Evolutionary conservation across 192 early-diverging fungal genomes (phyloP), one percentile per base, ranked within the genome.

Genomic region (Coemansia sp.): DNA sequence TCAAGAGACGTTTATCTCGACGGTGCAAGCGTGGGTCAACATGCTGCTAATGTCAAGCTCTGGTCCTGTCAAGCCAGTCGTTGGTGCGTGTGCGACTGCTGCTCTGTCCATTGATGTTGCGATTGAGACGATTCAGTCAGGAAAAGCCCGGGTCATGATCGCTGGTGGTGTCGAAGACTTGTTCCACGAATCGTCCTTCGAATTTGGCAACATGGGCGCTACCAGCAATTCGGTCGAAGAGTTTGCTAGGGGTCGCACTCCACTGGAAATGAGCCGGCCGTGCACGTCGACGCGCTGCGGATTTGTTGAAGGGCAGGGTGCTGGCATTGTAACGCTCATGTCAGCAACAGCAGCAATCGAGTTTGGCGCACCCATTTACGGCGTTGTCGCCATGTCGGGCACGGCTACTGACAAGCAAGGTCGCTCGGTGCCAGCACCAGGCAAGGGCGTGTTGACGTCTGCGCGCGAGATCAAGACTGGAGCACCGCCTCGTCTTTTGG

Each of bases 131-230:
- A 94, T 98, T 46, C 85, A 94, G 65, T 82, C 87, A 22, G 95
- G 95, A 69, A 95, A 96, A 84, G 96, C 96, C 65, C 92, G 92
- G 81, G 89, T 98, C 40, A 90, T 95, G 73, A 86, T 98, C 67
- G 95, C 93, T 55, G 96, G 96, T 79, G 94, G 92, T 40, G 94
- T 91, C 62, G 96, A 98, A 65, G 94, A 95, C 74, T 90, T 95
- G 85, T 88, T 88, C 65, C 93, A 95, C 75, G 94, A 94, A 66
- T 89, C 92, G 29, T 91, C 91, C 1, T 89, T 92, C 69, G 96
- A 97, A 81, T 98, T 98, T 77, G 94, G 92, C 70, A 93, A 94
- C 88, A 98, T 98, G 95, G 95, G 95, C 78, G 96, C 96, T 8
- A 95, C 94, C 22, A 90, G 89, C 76, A 95, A 93, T 76, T 81